Evolutionary conservation across 768 basidiomycete species (phyloP).

Genomic region (Leccinum incarnatum): DNA sequence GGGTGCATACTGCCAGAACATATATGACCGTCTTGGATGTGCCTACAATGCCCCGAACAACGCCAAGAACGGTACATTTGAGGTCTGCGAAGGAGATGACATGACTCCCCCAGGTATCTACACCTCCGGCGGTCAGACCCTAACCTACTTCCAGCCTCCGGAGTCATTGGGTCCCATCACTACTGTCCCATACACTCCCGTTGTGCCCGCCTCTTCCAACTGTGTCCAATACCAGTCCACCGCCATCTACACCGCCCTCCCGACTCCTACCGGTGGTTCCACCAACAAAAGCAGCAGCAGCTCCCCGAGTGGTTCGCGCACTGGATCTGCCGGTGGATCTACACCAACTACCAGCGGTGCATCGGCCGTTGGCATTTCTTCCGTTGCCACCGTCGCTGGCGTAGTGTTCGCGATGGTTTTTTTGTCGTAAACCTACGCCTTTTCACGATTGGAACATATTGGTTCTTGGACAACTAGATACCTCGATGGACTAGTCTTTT

Average conservation of each 20-base stretch:
- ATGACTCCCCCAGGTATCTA: slow-evolving; percentile 59
- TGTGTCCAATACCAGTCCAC: slow-evolving; percentile 39
- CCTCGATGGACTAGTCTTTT: not conserved
- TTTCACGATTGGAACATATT: not conserved
- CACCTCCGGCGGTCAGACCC: slow-evolving; percentile 37
- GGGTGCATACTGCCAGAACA: slow-evolving; percentile 62
- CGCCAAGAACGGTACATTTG: slow-evolving; percentile 58
- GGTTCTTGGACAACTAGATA: not conserved
- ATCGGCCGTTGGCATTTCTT: slow-evolving; percentile 27
- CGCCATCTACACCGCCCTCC: slow-evolving; percentile 33
- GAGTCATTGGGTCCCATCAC: slow-evolving; percentile 46
- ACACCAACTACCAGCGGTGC: slow-evolving; percentile 17
- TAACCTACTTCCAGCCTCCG: slow-evolving; percentile 47
- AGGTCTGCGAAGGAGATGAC: slow-evolving; percentile 63
- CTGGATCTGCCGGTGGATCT: slow-evolving; percentile 16
- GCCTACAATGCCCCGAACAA: slow-evolving; percentile 67
- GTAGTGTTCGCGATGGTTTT: slow-evolving; percentile 35
- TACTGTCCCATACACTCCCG: slow-evolving; percentile 43
- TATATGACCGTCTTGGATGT: slow-evolving; percentile 74
- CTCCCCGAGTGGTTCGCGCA: slow-evolving; percentile 12
- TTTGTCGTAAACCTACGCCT: slow-evolving; percentile 25
- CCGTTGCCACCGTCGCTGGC: slow-evolving; percentile 30
- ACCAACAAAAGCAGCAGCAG: not conserved
- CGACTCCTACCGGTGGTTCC: slow-evolving; percentile 10
- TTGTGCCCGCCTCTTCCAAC: slow-evolving; percentile 40